phyloP scores from a whole-genome alignment of 306 rosid genomes.

The Ammopiptanthus mongolicus region DNA sequence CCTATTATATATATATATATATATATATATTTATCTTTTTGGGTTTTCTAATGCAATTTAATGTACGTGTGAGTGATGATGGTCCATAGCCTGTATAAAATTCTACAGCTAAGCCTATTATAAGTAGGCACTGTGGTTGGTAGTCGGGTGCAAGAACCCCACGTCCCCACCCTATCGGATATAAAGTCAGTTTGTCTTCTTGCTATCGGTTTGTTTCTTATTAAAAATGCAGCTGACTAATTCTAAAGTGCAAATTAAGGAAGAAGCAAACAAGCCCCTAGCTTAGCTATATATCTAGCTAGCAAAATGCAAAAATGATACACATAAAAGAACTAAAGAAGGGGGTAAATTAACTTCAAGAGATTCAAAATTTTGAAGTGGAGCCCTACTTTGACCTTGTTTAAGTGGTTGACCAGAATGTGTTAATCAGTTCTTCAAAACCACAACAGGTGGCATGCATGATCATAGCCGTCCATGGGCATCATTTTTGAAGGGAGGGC shows the following conservation, averaged over 20 bases:
- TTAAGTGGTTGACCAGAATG: constrained; percentile 26
- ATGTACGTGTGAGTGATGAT: constrained; percentile 19
- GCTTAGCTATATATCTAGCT: neutral
- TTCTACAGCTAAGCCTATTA: constrained; percentile 44
- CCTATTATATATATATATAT: neutral
- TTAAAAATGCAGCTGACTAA: neutral
- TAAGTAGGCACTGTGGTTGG: constrained; percentile 54
- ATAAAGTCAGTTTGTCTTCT: constrained; percentile 30
- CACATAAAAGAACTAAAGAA: neutral
- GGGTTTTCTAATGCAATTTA: constrained; percentile 7
- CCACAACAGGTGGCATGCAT: constrained; percentile 24
- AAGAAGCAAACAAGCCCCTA: constrained; percentile 4
- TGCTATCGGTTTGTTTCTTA: neutral
- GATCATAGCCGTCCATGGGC: constrained; percentile 39
- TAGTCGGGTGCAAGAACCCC: constrained; percentile 44
- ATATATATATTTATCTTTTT: neutral
- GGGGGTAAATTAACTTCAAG: too few species aligned
- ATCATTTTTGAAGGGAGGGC: constrained; percentile 4
- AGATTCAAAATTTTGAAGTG: constrained; percentile 21
- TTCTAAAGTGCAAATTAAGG: neutral
- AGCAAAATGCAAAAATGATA: neutral
- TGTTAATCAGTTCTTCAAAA: constrained; percentile 20
- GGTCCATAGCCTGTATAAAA: constrained; percentile 25
- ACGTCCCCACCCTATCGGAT: constrained; percentile 31
- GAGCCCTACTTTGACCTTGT: constrained; percentile 43